phyloP scores from a whole-genome alignment of 2,329 filamentous ascomycete species.

The Chalara sp. region DNA sequence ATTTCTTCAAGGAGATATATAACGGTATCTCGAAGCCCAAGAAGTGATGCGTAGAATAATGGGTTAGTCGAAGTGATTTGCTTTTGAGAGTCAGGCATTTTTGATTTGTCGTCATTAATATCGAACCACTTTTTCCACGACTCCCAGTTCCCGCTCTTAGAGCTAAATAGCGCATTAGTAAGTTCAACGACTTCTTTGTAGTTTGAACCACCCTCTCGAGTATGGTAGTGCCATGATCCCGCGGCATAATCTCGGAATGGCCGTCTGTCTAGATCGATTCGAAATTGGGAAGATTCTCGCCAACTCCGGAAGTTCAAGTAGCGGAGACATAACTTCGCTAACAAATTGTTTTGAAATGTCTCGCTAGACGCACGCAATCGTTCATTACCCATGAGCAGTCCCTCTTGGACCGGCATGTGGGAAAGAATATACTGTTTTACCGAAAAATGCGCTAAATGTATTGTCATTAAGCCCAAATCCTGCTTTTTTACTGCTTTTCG shows the following conservation, averaged over 20 bases:
- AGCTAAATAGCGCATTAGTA: not conserved
- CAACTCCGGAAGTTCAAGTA: conserved; percentile 2
- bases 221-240: conserved; percentile 3
- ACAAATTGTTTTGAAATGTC: conserved; percentile 1
- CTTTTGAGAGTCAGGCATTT: conserved; percentile 1
- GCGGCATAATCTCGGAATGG: conserved; percentile 3
- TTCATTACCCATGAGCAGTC: not conserved
- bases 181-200: conserved; percentile 2
- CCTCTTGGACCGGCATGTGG: conserved; percentile 1
- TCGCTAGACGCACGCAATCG: not conserved
- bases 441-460: conserved; percentile 17
- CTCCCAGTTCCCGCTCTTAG: conserved; percentile 1
- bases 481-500: not conserved
- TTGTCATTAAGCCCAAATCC: conserved; percentile 7
- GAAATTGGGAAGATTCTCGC: not conserved
- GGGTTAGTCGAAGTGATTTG: conserved; percentile 3
- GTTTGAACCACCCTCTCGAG: conserved; percentile 1
- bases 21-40: conserved; percentile 4
- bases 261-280: not conserved
- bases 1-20: conserved; percentile 6
- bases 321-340: conserved; percentile 4
- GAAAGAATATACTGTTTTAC: conserved; percentile 14
- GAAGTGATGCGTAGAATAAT: conserved; percentile 5
- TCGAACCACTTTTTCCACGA: conserved; percentile 3
- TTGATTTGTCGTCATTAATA: conserved; percentile 3